Evolutionary conservation across 169 alveolate species (phyloP).

Genomic region (Plasmodium coatneyi): DNA sequence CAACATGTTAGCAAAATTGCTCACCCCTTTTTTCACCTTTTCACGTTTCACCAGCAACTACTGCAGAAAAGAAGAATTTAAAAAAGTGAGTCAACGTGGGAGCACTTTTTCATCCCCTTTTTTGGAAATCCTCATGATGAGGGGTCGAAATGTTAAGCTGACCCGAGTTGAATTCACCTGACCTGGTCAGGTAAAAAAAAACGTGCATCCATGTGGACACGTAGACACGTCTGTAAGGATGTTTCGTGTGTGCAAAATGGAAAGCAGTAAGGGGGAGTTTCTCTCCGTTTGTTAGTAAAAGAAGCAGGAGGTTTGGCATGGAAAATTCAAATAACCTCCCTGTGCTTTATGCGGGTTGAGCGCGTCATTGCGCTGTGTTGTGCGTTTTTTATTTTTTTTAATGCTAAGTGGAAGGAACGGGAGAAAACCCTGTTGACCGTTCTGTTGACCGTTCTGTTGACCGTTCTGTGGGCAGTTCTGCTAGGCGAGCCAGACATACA

Average conservation of each 20-base stretch:
- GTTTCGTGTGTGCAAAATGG: neutral
- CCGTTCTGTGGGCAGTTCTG: neutral
- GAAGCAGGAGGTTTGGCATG: neutral
- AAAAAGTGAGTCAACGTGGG: neutral
- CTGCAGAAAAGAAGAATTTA: neutral
- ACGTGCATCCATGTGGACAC: neutral
- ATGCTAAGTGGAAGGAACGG: neutral
- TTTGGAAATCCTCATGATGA: neutral
- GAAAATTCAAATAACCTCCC: neutral
- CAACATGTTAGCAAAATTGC: neutral
- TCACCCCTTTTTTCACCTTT: neutral
- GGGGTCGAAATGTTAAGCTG: neutral
- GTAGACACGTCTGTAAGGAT: neutral
- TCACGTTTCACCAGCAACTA: neutral
- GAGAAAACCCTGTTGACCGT: neutral
- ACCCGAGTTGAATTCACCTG: neutral
- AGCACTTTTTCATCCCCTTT: neutral
- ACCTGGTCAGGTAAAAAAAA: neutral
- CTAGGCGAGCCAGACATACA: neutral
- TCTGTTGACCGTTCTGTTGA: neutral
- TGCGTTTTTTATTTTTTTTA: conserved; percentile 1
- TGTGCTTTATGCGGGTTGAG: neutral
- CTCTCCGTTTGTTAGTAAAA: neutral
- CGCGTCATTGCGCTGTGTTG: neutral
- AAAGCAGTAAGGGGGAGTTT: neutral